phyloP scores from a whole-genome alignment of 352 stramenopile genomes.

The Phytophthora europaea region DNA sequence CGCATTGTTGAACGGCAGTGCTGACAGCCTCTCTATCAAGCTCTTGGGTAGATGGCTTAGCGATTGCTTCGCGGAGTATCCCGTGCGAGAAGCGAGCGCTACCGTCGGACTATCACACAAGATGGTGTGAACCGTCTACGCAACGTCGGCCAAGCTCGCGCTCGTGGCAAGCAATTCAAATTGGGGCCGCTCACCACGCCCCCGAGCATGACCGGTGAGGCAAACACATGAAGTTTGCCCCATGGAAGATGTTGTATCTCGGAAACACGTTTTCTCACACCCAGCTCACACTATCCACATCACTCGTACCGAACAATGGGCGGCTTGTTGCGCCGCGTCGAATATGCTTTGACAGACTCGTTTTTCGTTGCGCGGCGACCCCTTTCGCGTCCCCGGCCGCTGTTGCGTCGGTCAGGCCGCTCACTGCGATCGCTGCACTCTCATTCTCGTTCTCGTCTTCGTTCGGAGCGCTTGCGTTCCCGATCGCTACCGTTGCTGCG shows the following conservation, averaged over 20 bases:
- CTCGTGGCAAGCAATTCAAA: too few species aligned
- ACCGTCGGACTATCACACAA: not conserved
- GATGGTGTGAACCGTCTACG: not conserved
- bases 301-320: conserved; percentile 37
- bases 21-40: not conserved
- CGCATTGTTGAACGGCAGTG: not conserved
- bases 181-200: too few species aligned
- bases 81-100: not conserved
- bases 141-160: too few species aligned
- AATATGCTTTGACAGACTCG: conserved; percentile 23
- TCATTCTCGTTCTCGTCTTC: not conserved
- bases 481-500: conserved; percentile 13
- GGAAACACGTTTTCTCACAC: conserved; percentile 15
- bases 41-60: not conserved
- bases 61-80: not conserved
- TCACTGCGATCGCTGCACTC: conserved; percentile 6
- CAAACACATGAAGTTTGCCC: too few species aligned
- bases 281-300: conserved; percentile 22
- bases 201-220: too few species aligned
- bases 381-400: conserved; percentile 22
- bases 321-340: conserved; percentile 26
- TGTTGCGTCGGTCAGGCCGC: not conserved
- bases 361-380: conserved; percentile 24
- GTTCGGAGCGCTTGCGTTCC: not conserved
- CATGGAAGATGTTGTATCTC: too few species aligned